These are phyloP conservation scores for Alternaria arborescens DNA, from an alignment of 2,329 filamentous ascomycete genomes.

Conservation along the genomic window DNA sequence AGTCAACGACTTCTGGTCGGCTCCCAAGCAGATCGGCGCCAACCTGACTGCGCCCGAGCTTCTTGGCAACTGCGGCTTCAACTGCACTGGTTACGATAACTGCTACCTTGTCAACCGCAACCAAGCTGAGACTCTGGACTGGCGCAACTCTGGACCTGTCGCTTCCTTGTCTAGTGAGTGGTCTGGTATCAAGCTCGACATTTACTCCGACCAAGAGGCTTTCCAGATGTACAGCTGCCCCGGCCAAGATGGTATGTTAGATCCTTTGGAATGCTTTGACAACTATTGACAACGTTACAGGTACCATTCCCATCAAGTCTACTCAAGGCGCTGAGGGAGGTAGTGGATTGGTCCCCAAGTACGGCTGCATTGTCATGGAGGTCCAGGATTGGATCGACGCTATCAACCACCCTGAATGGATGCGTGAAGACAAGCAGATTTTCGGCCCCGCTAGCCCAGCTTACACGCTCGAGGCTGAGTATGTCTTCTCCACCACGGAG, in stretches of 20 bases:
- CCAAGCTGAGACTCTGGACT: slow-evolving; percentile 66
- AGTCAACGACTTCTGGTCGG: slow-evolving; percentile 83
- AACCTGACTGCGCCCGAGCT: slow-evolving; percentile 71
- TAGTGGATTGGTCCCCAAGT: slow-evolving; percentile 72
- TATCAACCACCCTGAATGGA: slow-evolving; percentile 92
- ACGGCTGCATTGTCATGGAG: slow-evolving; percentile 89
- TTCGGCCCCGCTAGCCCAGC: slow-evolving; percentile 56
- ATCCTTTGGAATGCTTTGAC: background rate
- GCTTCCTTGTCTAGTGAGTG: slow-evolving; percentile 75
- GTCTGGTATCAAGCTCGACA: slow-evolving; percentile 84
- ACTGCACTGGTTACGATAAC: slow-evolving; percentile 86
- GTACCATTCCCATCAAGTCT: slow-evolving; percentile 69
- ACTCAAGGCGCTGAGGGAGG: slow-evolving; percentile 72
- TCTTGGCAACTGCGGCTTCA: slow-evolving; percentile 77
- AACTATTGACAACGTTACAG: slow-evolving; percentile 35
- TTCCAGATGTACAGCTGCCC: slow-evolving; percentile 90
- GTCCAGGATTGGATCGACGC: slow-evolving; percentile 93
- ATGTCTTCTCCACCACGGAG: slow-evolving; percentile 52
- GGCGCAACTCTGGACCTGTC: slow-evolving; percentile 66
- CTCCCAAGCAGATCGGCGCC: slow-evolving; percentile 79
- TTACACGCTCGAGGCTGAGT: slow-evolving; percentile 56
- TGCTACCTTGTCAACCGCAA: slow-evolving; percentile 74
- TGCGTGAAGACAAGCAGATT: slow-evolving; percentile 64
- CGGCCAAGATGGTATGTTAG: slow-evolving; percentile 69
- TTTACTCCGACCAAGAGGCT: slow-evolving; percentile 84